Evolutionary conservation across 2,329 filamentous ascomycete species (phyloP).

Genomic region (Pseudofabraea citricarpa): DNA sequence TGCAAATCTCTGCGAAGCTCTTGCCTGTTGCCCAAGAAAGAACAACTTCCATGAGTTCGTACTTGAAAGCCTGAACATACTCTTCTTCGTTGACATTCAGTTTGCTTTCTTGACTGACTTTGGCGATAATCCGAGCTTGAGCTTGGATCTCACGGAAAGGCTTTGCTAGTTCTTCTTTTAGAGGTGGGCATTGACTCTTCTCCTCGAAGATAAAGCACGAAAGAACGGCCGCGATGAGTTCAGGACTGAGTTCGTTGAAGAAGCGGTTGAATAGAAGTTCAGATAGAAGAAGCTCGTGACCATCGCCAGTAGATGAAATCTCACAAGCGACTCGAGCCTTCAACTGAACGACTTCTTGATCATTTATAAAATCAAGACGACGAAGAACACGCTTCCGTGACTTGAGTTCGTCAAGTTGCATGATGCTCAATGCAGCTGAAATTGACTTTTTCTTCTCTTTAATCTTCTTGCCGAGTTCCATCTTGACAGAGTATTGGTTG

Average conservation of each 20-base stretch:
- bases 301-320: constrained; percentile 77
- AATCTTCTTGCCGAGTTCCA: constrained; percentile 70
- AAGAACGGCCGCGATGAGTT: constrained; percentile 79
- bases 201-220: constrained; percentile 98
- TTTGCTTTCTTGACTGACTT: constrained; percentile 93
- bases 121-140: constrained; percentile 83
- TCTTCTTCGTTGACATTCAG: constrained; percentile 91
- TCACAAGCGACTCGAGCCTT: constrained; percentile 97
- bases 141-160: constrained; percentile 81
- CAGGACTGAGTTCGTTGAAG: constrained; percentile 91
- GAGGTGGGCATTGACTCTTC: constrained; percentile 72
- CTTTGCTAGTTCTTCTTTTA: constrained; percentile 82
- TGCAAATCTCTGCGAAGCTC: constrained; percentile 90
- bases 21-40: constrained; percentile 86
- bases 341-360: constrained; percentile 89
- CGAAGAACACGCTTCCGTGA: constrained; percentile 92
- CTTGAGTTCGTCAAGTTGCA: constrained; percentile 94
- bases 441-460: constrained; percentile 88
- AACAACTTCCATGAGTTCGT: constrained; percentile 95
- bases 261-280: constrained; percentile 95
- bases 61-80: constrained; percentile 85
- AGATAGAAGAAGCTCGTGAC: constrained; percentile 87
- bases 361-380: constrained; percentile 92
- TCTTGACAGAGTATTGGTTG: constrained; percentile 80
- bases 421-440: constrained; percentile 75